These are phyloP conservation scores for Coccinonectria pachysandricola DNA, from an alignment of 2,329 filamentous ascomycete genomes.

Conservation along the genomic window DNA sequence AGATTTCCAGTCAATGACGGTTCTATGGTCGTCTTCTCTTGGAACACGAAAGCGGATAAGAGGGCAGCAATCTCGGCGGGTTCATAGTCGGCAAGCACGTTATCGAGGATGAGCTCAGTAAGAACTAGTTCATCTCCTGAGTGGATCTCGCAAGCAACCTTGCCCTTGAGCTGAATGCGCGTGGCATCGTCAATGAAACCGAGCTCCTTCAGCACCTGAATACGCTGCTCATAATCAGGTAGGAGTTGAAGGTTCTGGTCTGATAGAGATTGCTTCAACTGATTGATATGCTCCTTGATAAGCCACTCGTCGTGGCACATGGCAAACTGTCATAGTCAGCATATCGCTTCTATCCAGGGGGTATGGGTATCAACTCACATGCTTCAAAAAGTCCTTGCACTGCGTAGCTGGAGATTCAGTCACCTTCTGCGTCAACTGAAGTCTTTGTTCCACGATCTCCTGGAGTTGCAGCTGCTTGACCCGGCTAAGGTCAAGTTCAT, in stretches of 20 bases:
- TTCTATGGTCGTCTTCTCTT: slow-evolving; percentile 81
- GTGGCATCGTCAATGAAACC: slow-evolving; percentile 81
- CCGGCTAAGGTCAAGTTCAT: slow-evolving; percentile 72
- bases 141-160: slow-evolving; percentile 96
- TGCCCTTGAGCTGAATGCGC: slow-evolving; percentile 91
- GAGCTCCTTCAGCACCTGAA: slow-evolving; percentile 82
- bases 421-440: slow-evolving; percentile 51
- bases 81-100: slow-evolving; percentile 89
- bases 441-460: slow-evolving; percentile 65
- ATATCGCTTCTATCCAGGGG: background rate
- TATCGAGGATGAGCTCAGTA: slow-evolving; percentile 92
- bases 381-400: slow-evolving; percentile 76
- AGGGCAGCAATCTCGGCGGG: slow-evolving; percentile 94
- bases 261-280: slow-evolving; percentile 80
- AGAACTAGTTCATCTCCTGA: slow-evolving; percentile 93
- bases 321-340: slow-evolving; percentile 53
- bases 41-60: slow-evolving; percentile 90
- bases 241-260: slow-evolving; percentile 93
- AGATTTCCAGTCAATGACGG: slow-evolving; percentile 75
- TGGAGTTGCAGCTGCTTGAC: slow-evolving; percentile 76
- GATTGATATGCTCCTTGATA: slow-evolving; percentile 84
- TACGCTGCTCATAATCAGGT: slow-evolving; percentile 92
- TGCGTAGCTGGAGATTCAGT: slow-evolving; percentile 53
- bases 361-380: slow-evolving; percentile 48
- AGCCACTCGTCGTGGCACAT: slow-evolving; percentile 97